Conservation (phyloP, 73 alveolate species). For the Paramecium sexaurelia region DNA sequence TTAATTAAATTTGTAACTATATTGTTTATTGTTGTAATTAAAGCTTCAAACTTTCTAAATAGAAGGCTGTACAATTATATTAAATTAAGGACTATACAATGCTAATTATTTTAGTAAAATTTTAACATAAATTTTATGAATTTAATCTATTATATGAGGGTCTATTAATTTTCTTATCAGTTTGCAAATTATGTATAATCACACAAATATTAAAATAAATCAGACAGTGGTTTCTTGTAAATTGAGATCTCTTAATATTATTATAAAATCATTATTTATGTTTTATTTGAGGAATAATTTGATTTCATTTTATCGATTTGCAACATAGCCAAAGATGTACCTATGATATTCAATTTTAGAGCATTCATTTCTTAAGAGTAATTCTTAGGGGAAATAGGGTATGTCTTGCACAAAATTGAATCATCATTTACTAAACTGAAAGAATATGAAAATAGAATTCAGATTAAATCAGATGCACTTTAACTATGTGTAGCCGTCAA, state of each 20-base stretch:
- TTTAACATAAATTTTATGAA: no score
- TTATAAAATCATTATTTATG: background rate
- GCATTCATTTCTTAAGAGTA: background rate
- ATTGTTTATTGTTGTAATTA: no score
- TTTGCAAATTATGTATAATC: no score
- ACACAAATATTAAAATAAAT: no score
- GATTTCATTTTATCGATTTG: background rate
- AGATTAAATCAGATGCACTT: background rate
- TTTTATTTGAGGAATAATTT: background rate
- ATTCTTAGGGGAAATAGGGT: background rate
- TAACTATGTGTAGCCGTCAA: background rate
- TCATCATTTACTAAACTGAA: background rate
- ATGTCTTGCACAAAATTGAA: background rate
- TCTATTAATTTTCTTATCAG: no score
- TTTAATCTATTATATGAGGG: no score
- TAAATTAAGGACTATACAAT: no score
- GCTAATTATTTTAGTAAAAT: no score
- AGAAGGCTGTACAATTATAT: no score
- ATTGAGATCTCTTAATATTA: background rate
- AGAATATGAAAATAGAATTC: constrained; percentile 45
- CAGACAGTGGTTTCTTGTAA: no score
- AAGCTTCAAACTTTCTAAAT: no score
- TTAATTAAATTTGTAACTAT: no score
- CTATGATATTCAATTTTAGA: background rate
- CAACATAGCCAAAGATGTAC: background rate